Evolutionary conservation across 2,329 filamentous ascomycete species (phyloP), one percentile per base, ranked within the genome.

Genomic region (Claviceps arundinis): DNA sequence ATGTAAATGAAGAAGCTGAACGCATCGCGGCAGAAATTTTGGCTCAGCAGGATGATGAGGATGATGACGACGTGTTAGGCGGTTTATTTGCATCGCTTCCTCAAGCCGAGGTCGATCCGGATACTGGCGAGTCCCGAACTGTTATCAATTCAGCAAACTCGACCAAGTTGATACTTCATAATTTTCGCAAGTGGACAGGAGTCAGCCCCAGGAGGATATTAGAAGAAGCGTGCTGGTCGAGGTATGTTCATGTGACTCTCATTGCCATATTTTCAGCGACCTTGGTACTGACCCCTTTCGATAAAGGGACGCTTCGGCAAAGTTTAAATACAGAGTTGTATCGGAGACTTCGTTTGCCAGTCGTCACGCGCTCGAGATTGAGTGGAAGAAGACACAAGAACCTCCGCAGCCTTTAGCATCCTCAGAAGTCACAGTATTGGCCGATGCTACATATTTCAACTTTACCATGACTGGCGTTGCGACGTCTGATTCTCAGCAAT

Each of bases 191-290:
- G 65, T 83, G 82, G 73, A 78, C 79, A 14, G 90, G 91, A 7
- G 68, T 95, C 34, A 86, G 73, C 59, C 90, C 91, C 16, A 79
- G 81, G 56, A 78, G 85, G 57, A 76, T 87, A 30, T 70, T 97
- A 13, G 89, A 96, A 65, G 90, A 96, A 65, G 80, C 87, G n/a
- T 94, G 90, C 64, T 84, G 85, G 59, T 80, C 89, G 56, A 84
- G 84, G 84, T 85, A 66, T 47, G 8, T 4, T 22, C 17, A 24
- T 48, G 17, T 16, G 13, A 24, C 26, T 40, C 9, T 7, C 42
- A 3, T 26, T 37, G 0, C 37, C 5, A 37, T 4, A 38, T 16
- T 9, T 9, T 16, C 11, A 49, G 1, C 14, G 19, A 7, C 13
- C 3, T 14, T 26, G 13, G 13, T 8, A 42, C 24, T 53, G 34